Evolutionary conservation across 305 asterid species (phyloP), one percentile per base, ranked within the genome.

Genomic region (Solanum chacoense): DNA sequence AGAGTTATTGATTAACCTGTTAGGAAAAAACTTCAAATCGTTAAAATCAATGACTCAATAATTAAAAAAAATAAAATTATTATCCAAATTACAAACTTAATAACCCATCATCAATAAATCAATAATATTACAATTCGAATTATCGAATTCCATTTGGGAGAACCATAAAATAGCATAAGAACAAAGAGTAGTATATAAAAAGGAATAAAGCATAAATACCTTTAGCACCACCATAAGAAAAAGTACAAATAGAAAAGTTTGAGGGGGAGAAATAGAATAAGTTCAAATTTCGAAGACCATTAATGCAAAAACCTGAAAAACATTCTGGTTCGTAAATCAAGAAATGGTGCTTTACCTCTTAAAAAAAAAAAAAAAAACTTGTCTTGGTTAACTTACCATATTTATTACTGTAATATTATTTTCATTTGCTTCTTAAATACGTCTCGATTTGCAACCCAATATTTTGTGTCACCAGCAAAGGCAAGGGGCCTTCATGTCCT

Each of bases 401-500:
- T 55, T 55, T 32, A 55, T 84, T 50, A 20, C 67, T 55, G 67
- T 55, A 55, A 55, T 55, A 55, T 7, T 7, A 32, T 32, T 55
- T 59, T 20, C 31, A 31, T 55, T 84, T 84, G 87, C 87, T 84
- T 84, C 75, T 55, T 59, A 84, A 55, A 55, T 84, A 84, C 87
- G 87, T 59, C 74, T 84, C 24, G 45, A 31, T 84, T 84, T 55
- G 75, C 50, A 84, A 84, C 45, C 87, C 87, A 84, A 84, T 32
- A 59, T 84, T 55, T 59, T 31, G 45, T 87, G 28, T 63, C 84
- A 85, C 72, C 69, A 83, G 73, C 85, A 35, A 84, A 76, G 90
- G 87, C 90, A 67, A 37, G 89, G 91, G 90, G 79, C 89, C 75
- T 89, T 37, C 87, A 35, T 84, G 89, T 90, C 89, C 67, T 84